A percentile compares a stretch with the other conserved stretches of the same genome.
phyloP scores from a whole-genome alignment of 371 early-diverging fungal species.

The Dichotomocladium elegans region DNA sequence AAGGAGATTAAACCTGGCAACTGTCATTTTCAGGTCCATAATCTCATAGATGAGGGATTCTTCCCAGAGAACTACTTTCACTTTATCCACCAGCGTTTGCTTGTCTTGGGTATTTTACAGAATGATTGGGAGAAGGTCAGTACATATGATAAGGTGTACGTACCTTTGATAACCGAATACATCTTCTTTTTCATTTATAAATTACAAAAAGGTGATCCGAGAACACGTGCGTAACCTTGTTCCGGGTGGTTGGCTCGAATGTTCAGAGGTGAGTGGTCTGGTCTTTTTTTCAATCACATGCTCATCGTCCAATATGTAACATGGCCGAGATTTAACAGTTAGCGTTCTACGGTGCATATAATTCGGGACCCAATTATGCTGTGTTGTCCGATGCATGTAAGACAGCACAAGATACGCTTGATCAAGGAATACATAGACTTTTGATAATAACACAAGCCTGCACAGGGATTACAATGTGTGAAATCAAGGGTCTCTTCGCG shows the following conservation, averaged over 20 bases:
- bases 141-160: background rate
- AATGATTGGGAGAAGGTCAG: conserved; percentile 26
- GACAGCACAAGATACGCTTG: too few relatives aligned
- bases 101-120: conserved; percentile 21
- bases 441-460: background rate
- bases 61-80: conserved; percentile 52
- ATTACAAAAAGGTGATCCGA: background rate
- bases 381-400: too few relatives aligned
- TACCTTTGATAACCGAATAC: background rate
- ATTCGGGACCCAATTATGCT: too few relatives aligned
- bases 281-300: background rate
- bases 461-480: background rate
- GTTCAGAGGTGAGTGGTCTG: conserved; percentile 21
- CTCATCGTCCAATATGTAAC: background rate
- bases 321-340: background rate
- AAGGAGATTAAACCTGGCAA: conserved; percentile 13
- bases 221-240: conserved; percentile 16
- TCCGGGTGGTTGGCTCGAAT: conserved; percentile 43
- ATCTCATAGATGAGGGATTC: conserved; percentile 48
- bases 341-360: too few relatives aligned
- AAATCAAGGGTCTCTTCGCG: background rate
- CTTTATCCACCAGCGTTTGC: conserved; percentile 48
- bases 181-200: background rate
- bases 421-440: too few relatives aligned
- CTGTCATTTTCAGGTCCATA: conserved; percentile 45